phyloP scores from a whole-genome alignment of 768 basidiomycete species.

The Collybiopsis luxurians region DNA sequence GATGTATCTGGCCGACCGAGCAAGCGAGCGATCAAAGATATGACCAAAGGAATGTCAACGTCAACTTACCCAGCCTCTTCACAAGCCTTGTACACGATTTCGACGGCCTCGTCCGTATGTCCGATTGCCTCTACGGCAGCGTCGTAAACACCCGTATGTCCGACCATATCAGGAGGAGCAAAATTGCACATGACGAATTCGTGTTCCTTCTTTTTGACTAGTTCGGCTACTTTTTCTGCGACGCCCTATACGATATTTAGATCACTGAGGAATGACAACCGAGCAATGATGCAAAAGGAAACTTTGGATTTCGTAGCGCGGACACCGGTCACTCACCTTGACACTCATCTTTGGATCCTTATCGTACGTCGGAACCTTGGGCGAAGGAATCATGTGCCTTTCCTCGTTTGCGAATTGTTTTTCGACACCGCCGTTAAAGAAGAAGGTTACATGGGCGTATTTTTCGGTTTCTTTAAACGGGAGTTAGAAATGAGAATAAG shows the following conservation, averaged over 20 bases:
- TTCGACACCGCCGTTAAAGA: slow-evolving; percentile 97
- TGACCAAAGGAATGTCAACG: too few species aligned
- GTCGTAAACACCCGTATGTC: slow-evolving; percentile 90
- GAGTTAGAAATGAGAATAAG: slow-evolving; percentile 1
- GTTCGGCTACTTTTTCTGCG: slow-evolving; percentile 89
- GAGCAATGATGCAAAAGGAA: too few species aligned
- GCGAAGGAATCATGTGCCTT: slow-evolving; percentile 85
- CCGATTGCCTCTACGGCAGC: slow-evolving; percentile 88
- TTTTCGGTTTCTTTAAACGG: slow-evolving; percentile 80
- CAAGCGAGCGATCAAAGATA: too few species aligned
- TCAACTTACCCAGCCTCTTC: slow-evolving; percentile 56
- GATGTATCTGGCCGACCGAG: slow-evolving; percentile 45
- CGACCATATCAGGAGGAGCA: slow-evolving; percentile 97
- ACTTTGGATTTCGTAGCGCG: too few species aligned
- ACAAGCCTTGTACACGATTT: slow-evolving; percentile 83
- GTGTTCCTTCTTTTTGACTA: slow-evolving; percentile 63
- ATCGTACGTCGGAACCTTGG: slow-evolving; percentile 95
- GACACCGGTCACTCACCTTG: slow-evolving; percentile 38
- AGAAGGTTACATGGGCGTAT: slow-evolving; percentile 97
- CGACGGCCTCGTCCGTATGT: slow-evolving; percentile 88
- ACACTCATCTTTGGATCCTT: slow-evolving; percentile 88
- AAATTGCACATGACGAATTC: slow-evolving; percentile 99
- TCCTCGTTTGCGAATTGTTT: slow-evolving; percentile 85
- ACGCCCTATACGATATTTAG: slow-evolving; percentile 39
- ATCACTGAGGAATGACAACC: too few species aligned